Conservation (phyloP, 345 rosid species). For the Gossypium sturtianum region DNA sequence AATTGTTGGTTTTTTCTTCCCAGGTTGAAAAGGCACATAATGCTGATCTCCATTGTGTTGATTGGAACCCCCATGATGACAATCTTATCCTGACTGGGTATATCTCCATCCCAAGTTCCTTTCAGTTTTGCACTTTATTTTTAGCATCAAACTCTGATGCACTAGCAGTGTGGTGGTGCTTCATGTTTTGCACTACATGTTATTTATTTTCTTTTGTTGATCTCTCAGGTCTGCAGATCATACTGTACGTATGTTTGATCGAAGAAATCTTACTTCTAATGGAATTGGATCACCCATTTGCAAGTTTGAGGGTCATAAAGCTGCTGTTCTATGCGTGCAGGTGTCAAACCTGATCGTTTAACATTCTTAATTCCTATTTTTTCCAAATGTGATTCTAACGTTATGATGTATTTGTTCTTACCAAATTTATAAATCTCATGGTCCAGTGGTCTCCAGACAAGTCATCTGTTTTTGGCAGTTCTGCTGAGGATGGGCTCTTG, state of each 20-base stretch:
- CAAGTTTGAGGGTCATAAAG: slow-evolving; percentile 83
- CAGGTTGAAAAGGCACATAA: slow-evolving; percentile 95
- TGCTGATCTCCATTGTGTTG: slow-evolving; percentile 98
- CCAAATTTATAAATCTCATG: slow-evolving; percentile 6
- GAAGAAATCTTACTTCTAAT: slow-evolving; percentile 70
- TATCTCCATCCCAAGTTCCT: slow-evolving; percentile 12
- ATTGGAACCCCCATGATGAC: slow-evolving; percentile 90
- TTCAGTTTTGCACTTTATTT: background rate
- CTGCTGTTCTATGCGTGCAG: slow-evolving; percentile 95
- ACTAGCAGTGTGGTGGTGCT: background rate
- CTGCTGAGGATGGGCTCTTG: slow-evolving; percentile 91
- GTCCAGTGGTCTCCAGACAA: slow-evolving; percentile 89
- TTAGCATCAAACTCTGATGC: background rate
- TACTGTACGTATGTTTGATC: slow-evolving; percentile 85
- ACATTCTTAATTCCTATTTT: background rate
- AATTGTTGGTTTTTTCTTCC: slow-evolving; percentile 11
- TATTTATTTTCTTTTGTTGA: slow-evolving; percentile 6
- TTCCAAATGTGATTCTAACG: background rate
- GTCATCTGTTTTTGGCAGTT: slow-evolving; percentile 88
- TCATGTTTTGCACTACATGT: slow-evolving; percentile 4
- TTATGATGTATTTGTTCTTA: background rate
- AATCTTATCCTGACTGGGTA: slow-evolving; percentile 95
- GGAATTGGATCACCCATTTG: slow-evolving; percentile 73
- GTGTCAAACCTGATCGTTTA: slow-evolving; percentile 23
- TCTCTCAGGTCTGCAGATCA: slow-evolving; percentile 87